Evolutionary conservation across 352 stramenopile genomes (phyloP), one percentile per base, ranked within the genome.

Genomic region (Pythium sukuiense): DNA sequence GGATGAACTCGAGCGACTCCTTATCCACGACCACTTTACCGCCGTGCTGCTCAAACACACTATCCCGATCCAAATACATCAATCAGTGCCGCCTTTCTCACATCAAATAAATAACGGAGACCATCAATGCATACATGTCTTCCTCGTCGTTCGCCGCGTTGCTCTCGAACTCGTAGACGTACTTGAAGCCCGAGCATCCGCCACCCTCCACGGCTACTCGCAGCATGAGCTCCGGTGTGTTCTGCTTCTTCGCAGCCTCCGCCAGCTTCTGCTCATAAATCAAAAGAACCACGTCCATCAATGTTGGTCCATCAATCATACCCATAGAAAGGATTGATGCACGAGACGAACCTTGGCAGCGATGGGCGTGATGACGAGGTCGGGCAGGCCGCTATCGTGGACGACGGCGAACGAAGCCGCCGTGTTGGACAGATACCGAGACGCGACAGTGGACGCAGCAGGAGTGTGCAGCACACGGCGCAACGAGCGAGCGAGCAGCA

Each of bases 141-240:
- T 96, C 86, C 8, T 81, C 84, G 26, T 77, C 72, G 20, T 79
- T 74, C 6, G 67, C 48, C 37, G 71, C 65, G 39, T 81, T 65
- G 45, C 78, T 83, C 74, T 98, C 92, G 63, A 97, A 90, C 57
- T 90, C 82, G 68, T 97, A 95, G 7, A 88, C 80, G 75, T 98
- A 98, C 76, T 97, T 85, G 69, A 98, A 98, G 18, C 94, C 94
- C 9, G 87, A 97, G 81, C 94, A 98, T 52, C 94, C 94, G 57
- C 94, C 94, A 59, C 89, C 90, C 65, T 98, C 91, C 13, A 98
- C 93, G 2, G 81, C 81, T 33, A 98, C 77, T 46, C 94, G 89
- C 57, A 98, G 81, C 77, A 89, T 88, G 27, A 90, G 53, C 32
- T 87, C 70, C 30, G 74, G 48, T 13, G 69, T 54, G 52, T 93